Base-by-base conservation (phyloP, 768 basidiomycete genomes). In the Flagelloscypha sp. region DNA sequence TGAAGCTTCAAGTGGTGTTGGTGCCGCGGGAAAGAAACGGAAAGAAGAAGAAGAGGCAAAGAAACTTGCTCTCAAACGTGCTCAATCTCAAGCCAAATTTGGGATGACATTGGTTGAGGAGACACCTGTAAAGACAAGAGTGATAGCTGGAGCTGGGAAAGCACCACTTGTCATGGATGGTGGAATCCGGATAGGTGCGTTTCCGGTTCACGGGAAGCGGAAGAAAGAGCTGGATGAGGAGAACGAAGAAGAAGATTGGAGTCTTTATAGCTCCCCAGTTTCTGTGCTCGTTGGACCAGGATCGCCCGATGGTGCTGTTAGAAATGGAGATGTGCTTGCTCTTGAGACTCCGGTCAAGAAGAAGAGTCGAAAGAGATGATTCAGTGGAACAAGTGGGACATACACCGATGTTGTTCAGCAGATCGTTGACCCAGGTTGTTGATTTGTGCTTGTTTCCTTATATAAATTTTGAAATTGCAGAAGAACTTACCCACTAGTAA, bases 81-180 rank as follows among this genome's bases (percentile, higher is more conserved):
- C 33, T 7, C 12, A 34, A 22, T 12, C 16, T 16, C 12, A 12
- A 31, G 15, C 10, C 12, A 31, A 17, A 8, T 12, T 7, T 41
- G 49, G 43, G 43, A 49, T 23, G 24, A 41, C 46, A n/a, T 27
- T 40, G 47, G 58, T 51, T 28, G 55, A 38, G 30, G 49, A 45
- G n/a, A 52, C 46, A 13, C 46, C 52, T 17, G 38, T 43, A 34
- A 50, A 50, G 38, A 36, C 41, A 11, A 41, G n/a, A n/a, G n/a
- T n/a, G n/a, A 36, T 11, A 39, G 37, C 18, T 24, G 16, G 13
- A n/a, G 13, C 13, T 18, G 11, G 24, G 38, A 48, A 30, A 21
- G 25, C 6, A 32, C 23, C 6, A 17, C 20, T 24, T 21, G 20
- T 17, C 10, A 2, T 24, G 34, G 37, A 22, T 12, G 29, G 33